phyloP scores from a whole-genome alignment of 352 stramenopile genomes.

The Phytophthora pisi region DNA sequence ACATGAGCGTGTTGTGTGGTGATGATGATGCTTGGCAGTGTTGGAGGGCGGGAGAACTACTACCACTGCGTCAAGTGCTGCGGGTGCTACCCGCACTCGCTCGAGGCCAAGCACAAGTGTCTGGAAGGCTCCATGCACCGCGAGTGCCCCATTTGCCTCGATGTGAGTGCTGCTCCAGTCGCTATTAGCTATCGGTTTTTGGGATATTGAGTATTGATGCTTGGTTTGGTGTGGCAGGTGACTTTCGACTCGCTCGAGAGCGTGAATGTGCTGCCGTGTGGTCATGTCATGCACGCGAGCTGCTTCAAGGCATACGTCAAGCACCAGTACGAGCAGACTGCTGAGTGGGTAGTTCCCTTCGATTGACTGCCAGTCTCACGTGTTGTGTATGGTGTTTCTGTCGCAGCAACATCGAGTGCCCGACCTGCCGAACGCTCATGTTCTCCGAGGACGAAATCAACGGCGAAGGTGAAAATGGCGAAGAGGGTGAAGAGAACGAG shows the following conservation, averaged over 20 bases:
- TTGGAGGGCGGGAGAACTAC: conserved; percentile 79
- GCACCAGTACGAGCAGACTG: conserved; percentile 45
- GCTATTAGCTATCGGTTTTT: not conserved
- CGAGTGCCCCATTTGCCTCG: conserved; percentile 82
- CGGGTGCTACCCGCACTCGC: conserved; percentile 76
- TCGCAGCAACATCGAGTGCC: conserved; percentile 61
- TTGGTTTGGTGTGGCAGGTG: conserved; percentile 37
- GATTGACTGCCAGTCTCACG: conserved; percentile 10
- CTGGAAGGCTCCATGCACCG: conserved; percentile 81
- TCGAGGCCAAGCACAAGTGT: conserved; percentile 79
- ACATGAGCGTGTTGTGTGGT: not conserved
- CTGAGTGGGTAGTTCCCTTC: not conserved
- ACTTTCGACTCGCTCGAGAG: conserved; percentile 80
- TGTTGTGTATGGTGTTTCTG: conserved; percentile 7
- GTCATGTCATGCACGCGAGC: conserved; percentile 74
- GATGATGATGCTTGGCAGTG: conserved; percentile 27
- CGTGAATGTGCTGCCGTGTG: conserved; percentile 73
- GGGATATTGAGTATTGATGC: not conserved
- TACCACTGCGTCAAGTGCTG: conserved; percentile 83
- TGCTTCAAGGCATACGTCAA: conserved; percentile 73
- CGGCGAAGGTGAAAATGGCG: conserved; percentile 14
- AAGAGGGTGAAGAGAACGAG: conserved; percentile 21
- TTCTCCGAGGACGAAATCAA: conserved; percentile 45
- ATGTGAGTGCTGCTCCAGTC: conserved; percentile 37
- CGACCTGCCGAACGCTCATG: conserved; percentile 64